A percentile compares a stretch with the other conserved stretches of the same genome.
Conservation (phyloP, 2,329 filamentous ascomycete genomes). For the Myriosclerotinia curreyana region DNA sequence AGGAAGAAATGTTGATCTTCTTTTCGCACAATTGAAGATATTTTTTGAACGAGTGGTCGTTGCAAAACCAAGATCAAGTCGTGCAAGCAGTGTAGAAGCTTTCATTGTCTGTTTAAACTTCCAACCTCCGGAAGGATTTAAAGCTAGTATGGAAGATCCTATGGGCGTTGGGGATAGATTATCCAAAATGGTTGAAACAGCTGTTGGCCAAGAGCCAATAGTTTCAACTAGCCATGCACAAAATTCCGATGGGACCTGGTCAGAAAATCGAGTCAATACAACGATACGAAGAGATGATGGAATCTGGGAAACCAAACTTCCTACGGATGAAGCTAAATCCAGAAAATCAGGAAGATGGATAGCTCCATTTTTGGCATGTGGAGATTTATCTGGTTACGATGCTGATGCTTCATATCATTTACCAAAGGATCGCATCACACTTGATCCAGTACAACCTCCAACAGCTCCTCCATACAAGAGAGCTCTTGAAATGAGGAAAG, state of each 20-base stretch:
- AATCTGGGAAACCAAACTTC: slow-evolving; percentile 33
- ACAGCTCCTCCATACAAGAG: slow-evolving; percentile 94
- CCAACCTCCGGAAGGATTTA: slow-evolving; percentile 71
- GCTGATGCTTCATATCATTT: slow-evolving; percentile 92
- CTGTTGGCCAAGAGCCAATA: slow-evolving; percentile 43
- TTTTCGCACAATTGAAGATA: slow-evolving; percentile 89
- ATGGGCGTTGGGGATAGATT: slow-evolving; percentile 62
- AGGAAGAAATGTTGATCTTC: slow-evolving; percentile 88
- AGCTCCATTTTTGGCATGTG: slow-evolving; percentile 94
- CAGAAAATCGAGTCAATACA: slow-evolving; percentile 22
- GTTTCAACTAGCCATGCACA: slow-evolving; percentile 47
- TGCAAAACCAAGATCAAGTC: slow-evolving; percentile 87
- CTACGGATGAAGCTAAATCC: slow-evolving; percentile 41
- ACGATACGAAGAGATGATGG: slow-evolving; percentile 28
- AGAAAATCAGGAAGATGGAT: slow-evolving; percentile 67
- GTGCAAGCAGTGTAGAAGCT: slow-evolving; percentile 95
- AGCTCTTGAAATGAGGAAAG: slow-evolving; percentile 78
- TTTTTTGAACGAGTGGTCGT: slow-evolving; percentile 87
- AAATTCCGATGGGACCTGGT: slow-evolving; percentile 47
- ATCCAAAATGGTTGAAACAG: slow-evolving; percentile 48
- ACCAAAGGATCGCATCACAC: slow-evolving; percentile 78
- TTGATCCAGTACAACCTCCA: slow-evolving; percentile 91
- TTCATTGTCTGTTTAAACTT: slow-evolving; percentile 96
- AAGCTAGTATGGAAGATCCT: slow-evolving; percentile 71
- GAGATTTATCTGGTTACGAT: slow-evolving; percentile 91